Base-by-base conservation (phyloP, 163 green algal genomes). In the Chloromonas sp. region DNA sequence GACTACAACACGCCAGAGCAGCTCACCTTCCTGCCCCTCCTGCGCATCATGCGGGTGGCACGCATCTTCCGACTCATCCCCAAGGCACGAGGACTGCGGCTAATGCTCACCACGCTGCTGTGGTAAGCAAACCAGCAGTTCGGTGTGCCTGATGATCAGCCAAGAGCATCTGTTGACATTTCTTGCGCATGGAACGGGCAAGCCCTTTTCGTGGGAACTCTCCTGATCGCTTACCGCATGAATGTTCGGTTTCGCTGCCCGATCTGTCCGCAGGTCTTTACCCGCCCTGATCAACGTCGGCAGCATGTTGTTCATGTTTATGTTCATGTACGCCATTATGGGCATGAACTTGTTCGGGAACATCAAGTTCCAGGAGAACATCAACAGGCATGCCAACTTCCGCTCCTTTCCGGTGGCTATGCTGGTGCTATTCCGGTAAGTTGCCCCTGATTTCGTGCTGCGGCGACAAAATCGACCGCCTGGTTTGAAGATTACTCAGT, bases 271-370 rank as follows among this genome's bases (percentile, higher is more conserved):
- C 66, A 74, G 71, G 71, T 79, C 71, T 59, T 58, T 79, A 14
- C 71, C 71, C 2, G 71, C 71, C 5, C 71, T 79, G 71, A 5
- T 36, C 71, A 79, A 79, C 71, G 71, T 79, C 5, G 71, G 71
- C 71, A 58, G 13, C 71, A 79, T 81, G 36, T 2, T 81, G n/a
- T 15, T 81, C 3, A 14, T 81, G 78, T 79, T 79, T 14, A 79
- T 79, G 71, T 79, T 79, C 71, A 79, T 79, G 71, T 79, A 79
- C 71, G 14, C 13, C 14, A 14, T 79, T 11, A 36, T 95, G 36
- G 93, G 92, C 71, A 94, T 95, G 89, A 94, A 93, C 85, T 86
- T 96, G 3, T 96, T 95, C 84, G 91, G 89, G 11, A 84, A 85
- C 14, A 87, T 95, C 70, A 88, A 89, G 84, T 62, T 88, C 13